Evolutionary conservation across 2,329 filamentous ascomycete genomes (phyloP), one percentile per base, ranked within the genome.

Genomic region (Beauveria rudraprayagi): DNA sequence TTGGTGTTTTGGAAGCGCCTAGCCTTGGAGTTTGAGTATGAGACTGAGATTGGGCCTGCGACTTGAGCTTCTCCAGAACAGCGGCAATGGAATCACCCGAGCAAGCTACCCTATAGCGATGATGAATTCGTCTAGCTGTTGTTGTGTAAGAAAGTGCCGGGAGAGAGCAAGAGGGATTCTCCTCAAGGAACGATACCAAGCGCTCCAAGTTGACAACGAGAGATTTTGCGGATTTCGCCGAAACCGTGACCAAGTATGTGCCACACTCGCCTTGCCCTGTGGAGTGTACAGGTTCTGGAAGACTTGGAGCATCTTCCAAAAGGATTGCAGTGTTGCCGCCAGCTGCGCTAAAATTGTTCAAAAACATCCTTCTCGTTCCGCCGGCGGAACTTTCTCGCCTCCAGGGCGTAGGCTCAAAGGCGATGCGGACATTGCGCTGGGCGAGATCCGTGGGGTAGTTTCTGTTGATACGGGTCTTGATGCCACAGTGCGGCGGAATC

Each of bases 261-360:
- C 56, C 22, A 34, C 22, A 34, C 8, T 41, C 56, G 11, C 30
- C 75, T n/a, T 72, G 73, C 82, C 75, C 64, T 89, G 6, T 17
- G 30, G 85, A 3, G 65, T 61, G 11, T 65, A 67, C 17, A 11
- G 85, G 83, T 28, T 80, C 72, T 5, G 11, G 28, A 4, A 9
- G 17, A 66, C 3, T 78, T 56, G 83, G 83, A 0, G 77, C 82
- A 63, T 89, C 86, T 67, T 89, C 84, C 2, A 90, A 67, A 7
- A 90, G 71, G 26, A 90, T 70, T 17, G 85, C 83, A 1, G 87
- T 89, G 72, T 91, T 91, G 40, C 88, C 87, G 65, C 87, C 87
- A 58, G 87, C 85, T 7, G 87, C 88, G 64, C 83, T 83, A 69
- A 89, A 90, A 73, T 88, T 89, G 75, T 90, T 90, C 64, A 88